A percentile compares a stretch with the other conserved stretches of the same genome.
These are phyloP conservation scores for Picea sitchensis DNA, from an alignment of 75 land plant species.

Conservation along the genomic window DNA sequence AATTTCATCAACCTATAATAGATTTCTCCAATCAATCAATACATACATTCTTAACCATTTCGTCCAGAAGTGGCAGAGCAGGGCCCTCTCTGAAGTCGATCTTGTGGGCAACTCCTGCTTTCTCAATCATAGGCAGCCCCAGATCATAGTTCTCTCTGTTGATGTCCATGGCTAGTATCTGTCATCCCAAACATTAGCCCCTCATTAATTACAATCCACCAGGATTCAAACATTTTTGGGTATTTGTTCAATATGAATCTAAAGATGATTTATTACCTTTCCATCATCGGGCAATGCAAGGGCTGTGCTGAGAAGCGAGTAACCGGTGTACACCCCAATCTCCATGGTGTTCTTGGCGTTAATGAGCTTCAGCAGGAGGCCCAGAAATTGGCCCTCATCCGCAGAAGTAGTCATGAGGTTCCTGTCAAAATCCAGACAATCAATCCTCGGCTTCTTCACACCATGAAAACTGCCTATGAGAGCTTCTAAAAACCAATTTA, in stretches of 20 bases:
- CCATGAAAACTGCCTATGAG: not conserved
- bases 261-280: slow-evolving; percentile 26
- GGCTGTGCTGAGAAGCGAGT: slow-evolving; percentile 79
- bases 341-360: slow-evolving; percentile 87
- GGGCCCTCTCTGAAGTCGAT: slow-evolving; percentile 76
- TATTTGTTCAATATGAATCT: no score
- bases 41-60: slow-evolving; percentile 39
- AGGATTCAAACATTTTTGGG: no score
- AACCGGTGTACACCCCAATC: slow-evolving; percentile 79
- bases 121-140: slow-evolving; percentile 55
- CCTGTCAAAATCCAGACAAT: not conserved
- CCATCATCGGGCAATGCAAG: slow-evolving; percentile 84
- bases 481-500: no score
- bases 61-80: slow-evolving; percentile 49
- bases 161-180: slow-evolving; percentile 74
- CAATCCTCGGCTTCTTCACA: not conserved
- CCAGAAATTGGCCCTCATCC: slow-evolving; percentile 75
- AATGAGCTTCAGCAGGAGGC: slow-evolving; percentile 66
- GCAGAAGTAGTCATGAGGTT: slow-evolving; percentile 58
- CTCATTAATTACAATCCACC: no score
- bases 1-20: no score
- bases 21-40: no score
- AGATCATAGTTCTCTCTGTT: slow-evolving; percentile 61
- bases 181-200: not conserved
- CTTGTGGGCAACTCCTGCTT: slow-evolving; percentile 77